Base-by-base conservation (phyloP, 805 yeast species). In the Saturnispora mendoncae region DNA sequence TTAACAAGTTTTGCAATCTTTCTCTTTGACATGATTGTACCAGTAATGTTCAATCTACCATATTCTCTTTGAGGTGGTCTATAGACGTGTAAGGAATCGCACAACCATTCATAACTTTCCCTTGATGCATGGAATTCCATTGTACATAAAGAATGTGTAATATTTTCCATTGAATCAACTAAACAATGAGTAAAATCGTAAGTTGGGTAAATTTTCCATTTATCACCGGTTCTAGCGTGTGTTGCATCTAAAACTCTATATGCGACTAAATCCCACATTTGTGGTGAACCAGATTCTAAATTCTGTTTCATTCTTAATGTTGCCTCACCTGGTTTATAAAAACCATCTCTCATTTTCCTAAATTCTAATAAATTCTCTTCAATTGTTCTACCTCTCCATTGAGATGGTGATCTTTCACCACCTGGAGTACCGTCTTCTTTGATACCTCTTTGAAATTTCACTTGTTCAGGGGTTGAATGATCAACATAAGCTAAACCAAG, bases 211-310 rank as follows among this genome's bases (percentile, higher is more conserved):
- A 92, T 90, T 65, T 83, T 85, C 99, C 99, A 92, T 64, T 84
- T 84, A 58, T 77, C 81, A 43, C 97, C 99, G 10, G 98, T 92
- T 66, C 97, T 80, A 65, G 90, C 94, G 65, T 92, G 98, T 26
- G 87, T 76, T 12, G 95, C 87, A 53, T 90, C 74, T 53, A 92
- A 70, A 3, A 92, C 95, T 61, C 99, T 77, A 67, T 92, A 92
- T 10, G 98, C 98, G 47, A 92, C 92, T 50, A 92, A 72, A 65
- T 92, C 99, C 99, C 99, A 92, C 98, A 92, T 92, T 67, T 92
- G 98, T 14, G 99, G 99, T 49, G 85, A 84, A 48, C 96, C 95
- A 14, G 92, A 83, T 7, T 63, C 58, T 48, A 92, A 67, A 56
- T 92, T 95, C 70, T 86, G 96, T 61, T 90, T 90, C 97, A 92